phyloP scores from a whole-genome alignment of 495 filamentous ascomycete species.

The Thermothielavioides terrestris region DNA sequence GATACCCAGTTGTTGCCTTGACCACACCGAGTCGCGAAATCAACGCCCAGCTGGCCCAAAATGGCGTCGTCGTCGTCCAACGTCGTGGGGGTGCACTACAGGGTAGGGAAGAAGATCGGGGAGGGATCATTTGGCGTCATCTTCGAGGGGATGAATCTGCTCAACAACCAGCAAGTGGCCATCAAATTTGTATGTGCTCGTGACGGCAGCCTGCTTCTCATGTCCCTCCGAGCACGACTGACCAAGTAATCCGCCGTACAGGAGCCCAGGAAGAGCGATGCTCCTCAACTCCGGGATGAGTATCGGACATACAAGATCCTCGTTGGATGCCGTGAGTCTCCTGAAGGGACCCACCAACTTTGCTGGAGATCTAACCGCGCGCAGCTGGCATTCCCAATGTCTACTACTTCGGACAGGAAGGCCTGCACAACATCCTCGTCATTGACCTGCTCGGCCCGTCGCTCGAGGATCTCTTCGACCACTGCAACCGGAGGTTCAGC shows the following conservation, averaged over 20 bases:
- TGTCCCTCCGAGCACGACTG: neutral
- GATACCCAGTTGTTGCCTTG: neutral
- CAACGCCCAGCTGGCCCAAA: conserved; percentile 8
- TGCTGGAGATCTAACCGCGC: conserved; percentile 1
- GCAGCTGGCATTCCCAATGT: conserved; percentile 97
- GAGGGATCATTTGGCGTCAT: conserved; percentile 99
- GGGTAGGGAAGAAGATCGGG: conserved; percentile 98
- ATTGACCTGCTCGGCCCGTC: conserved; percentile 96
- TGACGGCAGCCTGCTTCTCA: neutral
- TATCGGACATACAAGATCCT: conserved; percentile 99
- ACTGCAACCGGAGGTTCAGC: conserved; percentile 89
- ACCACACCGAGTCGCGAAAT: neutral
- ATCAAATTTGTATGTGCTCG: conserved; percentile 88
- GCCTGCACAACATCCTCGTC: conserved; percentile 97
- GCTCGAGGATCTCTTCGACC: conserved; percentile 95
- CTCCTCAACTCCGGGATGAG: conserved; percentile 95
- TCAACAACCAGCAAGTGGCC: conserved; percentile 98
- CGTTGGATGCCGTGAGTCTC: conserved; percentile 90
- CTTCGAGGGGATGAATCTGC: conserved; percentile 95
- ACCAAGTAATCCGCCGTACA: conserved; percentile 25
- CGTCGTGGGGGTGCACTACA: conserved; percentile 97
- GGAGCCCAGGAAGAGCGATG: conserved; percentile 98
- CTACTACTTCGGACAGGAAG: conserved; percentile 99
- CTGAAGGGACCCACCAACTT: neutral
- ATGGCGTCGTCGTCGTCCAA: conserved; percentile 97